A percentile compares a stretch with the other conserved stretches of the same genome.
phyloP scores from a whole-genome alignment of 768 basidiomycete genomes.

The Phaeotremella skinneri region DNA sequence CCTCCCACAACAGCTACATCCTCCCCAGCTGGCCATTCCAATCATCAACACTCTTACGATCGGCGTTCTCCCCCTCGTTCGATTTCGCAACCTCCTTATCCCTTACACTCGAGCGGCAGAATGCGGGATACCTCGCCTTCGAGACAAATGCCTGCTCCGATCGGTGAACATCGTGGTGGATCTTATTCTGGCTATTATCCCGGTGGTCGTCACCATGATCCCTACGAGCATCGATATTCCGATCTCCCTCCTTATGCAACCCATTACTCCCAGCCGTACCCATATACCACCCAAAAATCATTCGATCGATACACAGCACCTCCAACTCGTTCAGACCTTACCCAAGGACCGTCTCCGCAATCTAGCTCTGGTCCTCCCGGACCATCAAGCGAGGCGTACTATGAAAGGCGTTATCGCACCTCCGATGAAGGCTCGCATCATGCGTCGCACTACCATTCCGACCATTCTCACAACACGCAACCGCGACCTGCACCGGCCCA shows the following conservation, averaged over 20 bases:
- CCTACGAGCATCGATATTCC: background rate
- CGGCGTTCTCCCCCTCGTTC: constrained; percentile 9
- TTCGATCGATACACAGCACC: constrained; percentile 3
- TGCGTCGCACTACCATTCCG: background rate
- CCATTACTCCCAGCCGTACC: background rate
- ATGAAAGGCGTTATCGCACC: background rate
- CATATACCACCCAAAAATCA: background rate
- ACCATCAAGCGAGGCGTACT: background rate
- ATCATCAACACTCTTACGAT: background rate
- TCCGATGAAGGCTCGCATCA: background rate
- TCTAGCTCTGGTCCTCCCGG: background rate
- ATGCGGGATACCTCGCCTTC: constrained; percentile 1
- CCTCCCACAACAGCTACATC: background rate
- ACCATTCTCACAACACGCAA: background rate
- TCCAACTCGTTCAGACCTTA: background rate
- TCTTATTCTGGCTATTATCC: background rate
- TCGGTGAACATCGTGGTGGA: background rate
- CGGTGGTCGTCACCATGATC: background rate
- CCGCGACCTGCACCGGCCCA: background rate
- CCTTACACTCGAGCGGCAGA: background rate
- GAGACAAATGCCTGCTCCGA: background rate
- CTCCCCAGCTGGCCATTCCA: background rate
- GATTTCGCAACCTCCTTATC: constrained; percentile 18
- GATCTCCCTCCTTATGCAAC: background rate
- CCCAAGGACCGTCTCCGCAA: background rate